Evolutionary conservation across 2,329 filamentous ascomycete species (phyloP).

Genomic region (Cladosporium sp.): DNA sequence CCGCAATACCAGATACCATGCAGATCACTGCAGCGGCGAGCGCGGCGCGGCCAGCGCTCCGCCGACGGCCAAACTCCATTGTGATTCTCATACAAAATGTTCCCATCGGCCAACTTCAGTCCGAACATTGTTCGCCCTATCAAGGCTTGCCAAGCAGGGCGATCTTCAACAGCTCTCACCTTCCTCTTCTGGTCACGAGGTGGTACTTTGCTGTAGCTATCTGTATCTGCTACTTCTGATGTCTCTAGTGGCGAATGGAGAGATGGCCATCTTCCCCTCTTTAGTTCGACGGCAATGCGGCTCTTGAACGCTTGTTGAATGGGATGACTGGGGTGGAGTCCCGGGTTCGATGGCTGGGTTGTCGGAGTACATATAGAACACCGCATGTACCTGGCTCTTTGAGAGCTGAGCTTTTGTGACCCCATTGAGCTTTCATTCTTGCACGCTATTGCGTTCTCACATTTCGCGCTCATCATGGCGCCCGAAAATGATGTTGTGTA

Average conservation of each 20-base stretch:
- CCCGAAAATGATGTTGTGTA: background rate
- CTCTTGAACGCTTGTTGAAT: background rate
- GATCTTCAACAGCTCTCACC: background rate
- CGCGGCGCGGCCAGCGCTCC: background rate
- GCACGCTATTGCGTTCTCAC: background rate
- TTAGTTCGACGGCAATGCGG: background rate
- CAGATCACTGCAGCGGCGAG: background rate
- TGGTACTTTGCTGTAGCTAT: background rate
- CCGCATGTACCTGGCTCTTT: no score
- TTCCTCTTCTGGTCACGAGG: background rate
- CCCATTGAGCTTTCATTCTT: background rate
- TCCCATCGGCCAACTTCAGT: slow-evolving; percentile 8
- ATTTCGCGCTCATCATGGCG: background rate
- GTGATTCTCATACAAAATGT: no score
- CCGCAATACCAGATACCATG: background rate
- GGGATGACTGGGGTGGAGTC: background rate
- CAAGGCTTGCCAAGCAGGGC: slow-evolving; percentile 7
- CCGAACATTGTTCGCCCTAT: background rate
- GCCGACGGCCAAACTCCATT: background rate
- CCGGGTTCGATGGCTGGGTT: background rate
- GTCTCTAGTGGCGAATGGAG: background rate
- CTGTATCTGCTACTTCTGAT: background rate
- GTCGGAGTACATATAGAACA: background rate
- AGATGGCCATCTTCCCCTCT: background rate
- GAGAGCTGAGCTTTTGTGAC: background rate